Conservation (phyloP, 805 yeast genomes). For the Blastobotrys robertii region DNA sequence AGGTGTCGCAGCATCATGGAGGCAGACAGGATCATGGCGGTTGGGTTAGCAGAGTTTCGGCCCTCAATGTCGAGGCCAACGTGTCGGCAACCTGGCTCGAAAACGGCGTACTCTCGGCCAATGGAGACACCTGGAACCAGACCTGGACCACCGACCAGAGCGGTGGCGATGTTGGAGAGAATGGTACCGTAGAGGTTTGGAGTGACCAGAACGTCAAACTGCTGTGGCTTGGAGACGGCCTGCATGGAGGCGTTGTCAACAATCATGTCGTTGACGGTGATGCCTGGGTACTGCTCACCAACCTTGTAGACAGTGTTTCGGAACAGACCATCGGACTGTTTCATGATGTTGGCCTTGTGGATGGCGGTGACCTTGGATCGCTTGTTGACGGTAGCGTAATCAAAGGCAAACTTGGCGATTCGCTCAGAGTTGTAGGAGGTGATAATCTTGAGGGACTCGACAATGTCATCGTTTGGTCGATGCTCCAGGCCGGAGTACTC, state of each 20-base stretch:
- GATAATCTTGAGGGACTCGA: conserved; percentile 90
- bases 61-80: conserved; percentile 96
- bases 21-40: conserved; percentile 91
- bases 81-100: conserved; percentile 99
- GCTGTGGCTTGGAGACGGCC: conserved; percentile 97
- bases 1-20: conserved; percentile 90
- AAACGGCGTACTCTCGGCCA: conserved; percentile 95
- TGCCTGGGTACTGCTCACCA: conserved; percentile 74
- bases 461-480: conserved; percentile 95
- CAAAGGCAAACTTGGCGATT: conserved; percentile 94
- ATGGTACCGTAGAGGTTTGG: conserved; percentile 98
- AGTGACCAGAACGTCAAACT: conserved; percentile 94
- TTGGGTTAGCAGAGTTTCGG: conserved; percentile 92
- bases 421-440: conserved; percentile 93
- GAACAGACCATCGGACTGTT: conserved; percentile 96
- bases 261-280: conserved; percentile 82
- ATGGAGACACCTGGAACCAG: conserved; percentile 97
- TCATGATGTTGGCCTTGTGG: conserved; percentile 99
- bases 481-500: conserved; percentile 98
- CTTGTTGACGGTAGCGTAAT: conserved; percentile 85
- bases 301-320: conserved; percentile 86
- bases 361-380: conserved; percentile 92
- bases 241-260: conserved; percentile 99
- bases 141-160: conserved; percentile 96
- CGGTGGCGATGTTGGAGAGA: conserved; percentile 96